A percentile compares a stretch with the other conserved stretches of the same genome.
These are phyloP conservation scores for Penicillium chermesinum DNA, from an alignment of 495 filamentous ascomycete genomes.

Conservation along the genomic window DNA sequence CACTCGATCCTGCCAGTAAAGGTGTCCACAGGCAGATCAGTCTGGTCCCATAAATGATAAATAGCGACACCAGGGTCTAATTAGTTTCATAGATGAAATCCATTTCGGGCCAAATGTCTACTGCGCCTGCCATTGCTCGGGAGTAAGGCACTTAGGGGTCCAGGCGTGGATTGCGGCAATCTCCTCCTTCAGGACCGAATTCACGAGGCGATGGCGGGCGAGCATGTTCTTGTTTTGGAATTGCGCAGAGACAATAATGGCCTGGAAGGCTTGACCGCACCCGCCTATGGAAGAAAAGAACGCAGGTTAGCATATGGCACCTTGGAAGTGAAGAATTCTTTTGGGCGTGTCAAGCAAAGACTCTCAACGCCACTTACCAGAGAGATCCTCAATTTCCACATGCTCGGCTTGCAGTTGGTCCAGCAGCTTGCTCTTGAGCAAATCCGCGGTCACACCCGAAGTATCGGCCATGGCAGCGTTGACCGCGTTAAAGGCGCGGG, in stretches of 20 bases:
- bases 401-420: constrained; percentile 72
- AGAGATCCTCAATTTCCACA: constrained; percentile 91
- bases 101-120: constrained; percentile 34
- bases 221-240: constrained; percentile 86
- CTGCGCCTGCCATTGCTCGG: constrained; percentile 83
- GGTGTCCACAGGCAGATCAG: neutral
- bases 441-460: constrained; percentile 62
- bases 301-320: neutral
- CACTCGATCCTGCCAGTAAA: neutral
- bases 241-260: constrained; percentile 80
- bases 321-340: neutral
- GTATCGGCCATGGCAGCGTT: constrained; percentile 46
- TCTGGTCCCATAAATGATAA: too few species aligned
- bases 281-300: constrained; percentile 54
- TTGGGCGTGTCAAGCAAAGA: neutral
- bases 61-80: too few species aligned
- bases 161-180: constrained; percentile 97
- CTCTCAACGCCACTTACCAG: constrained; percentile 52
- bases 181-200: constrained; percentile 81
- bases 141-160: constrained; percentile 94
- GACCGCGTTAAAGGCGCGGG: constrained; percentile 35
- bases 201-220: constrained; percentile 84
- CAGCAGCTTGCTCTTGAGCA: constrained; percentile 61
- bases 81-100: too few species aligned
- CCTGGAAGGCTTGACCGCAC: constrained; percentile 92